phyloP scores from a whole-genome alignment of 2,329 filamentous ascomycete genomes.

The Aaosphaeria arxii region DNA sequence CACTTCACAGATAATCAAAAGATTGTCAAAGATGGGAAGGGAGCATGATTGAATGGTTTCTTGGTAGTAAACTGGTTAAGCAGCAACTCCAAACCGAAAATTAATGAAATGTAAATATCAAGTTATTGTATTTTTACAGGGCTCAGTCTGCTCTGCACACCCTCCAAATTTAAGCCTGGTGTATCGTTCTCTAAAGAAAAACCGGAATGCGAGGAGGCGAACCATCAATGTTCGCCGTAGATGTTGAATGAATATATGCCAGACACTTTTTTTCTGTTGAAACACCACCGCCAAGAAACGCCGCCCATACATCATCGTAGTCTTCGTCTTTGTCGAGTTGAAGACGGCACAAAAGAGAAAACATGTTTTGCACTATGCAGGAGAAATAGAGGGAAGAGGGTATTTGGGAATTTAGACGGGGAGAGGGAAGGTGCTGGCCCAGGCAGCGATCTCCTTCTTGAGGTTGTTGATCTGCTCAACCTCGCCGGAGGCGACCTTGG shows the following conservation, averaged over 20 bases:
- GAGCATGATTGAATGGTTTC: no score
- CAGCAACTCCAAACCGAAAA: neutral
- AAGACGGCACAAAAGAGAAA: neutral
- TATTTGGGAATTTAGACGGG: conserved; percentile 56
- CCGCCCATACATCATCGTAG: neutral
- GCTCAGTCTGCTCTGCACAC: no score
- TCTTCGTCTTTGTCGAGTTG: neutral
- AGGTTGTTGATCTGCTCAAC: conserved; percentile 79
- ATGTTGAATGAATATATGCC: neutral
- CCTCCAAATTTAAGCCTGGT: no score
- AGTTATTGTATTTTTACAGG: no score
- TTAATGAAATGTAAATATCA: neutral
- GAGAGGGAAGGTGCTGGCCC: conserved; percentile 89
- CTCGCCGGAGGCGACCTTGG: conserved; percentile 76
- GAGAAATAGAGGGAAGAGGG: neutral
- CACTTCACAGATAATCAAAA: neutral
- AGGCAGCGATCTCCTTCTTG: conserved; percentile 83
- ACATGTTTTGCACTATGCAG: neutral
- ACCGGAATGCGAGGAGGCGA: no score
- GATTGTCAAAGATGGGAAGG: neutral
- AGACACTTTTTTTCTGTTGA: neutral
- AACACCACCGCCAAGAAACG: neutral
- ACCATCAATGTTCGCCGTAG: neutral
- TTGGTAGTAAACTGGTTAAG: neutral
- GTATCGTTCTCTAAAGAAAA: no score